phyloP scores from a whole-genome alignment of 2,329 filamentous ascomycete species.

The Aspergillus oerlinghausenensis region DNA sequence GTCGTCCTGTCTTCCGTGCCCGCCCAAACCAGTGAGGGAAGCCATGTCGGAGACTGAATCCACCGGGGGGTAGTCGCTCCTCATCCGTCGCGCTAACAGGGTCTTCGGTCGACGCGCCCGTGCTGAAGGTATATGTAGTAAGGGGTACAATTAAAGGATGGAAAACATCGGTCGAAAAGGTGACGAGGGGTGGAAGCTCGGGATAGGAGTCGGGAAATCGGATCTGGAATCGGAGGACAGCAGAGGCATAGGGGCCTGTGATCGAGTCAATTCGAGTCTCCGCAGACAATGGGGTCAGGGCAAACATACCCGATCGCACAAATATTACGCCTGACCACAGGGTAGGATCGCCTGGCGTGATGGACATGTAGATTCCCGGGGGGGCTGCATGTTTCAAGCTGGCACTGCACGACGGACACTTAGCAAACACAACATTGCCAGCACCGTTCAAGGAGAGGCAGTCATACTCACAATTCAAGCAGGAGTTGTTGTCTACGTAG shows the following conservation, averaged over 20 bases:
- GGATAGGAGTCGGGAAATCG: slow-evolving; percentile 81
- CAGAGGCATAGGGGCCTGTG: slow-evolving; percentile 79
- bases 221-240: slow-evolving; percentile 84
- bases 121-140: slow-evolving; percentile 91
- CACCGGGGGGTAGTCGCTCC: slow-evolving; percentile 77
- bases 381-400: slow-evolving; percentile 78
- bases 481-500: slow-evolving; percentile 72
- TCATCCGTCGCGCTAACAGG: slow-evolving; percentile 80
- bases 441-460: background rate
- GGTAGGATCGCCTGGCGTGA: slow-evolving; percentile 74
- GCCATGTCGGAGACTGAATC: slow-evolving; percentile 84
- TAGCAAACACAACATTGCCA: slow-evolving; percentile 7
- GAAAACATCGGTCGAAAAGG: slow-evolving; percentile 89
- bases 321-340: slow-evolving; percentile 92
- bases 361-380: slow-evolving; percentile 78
- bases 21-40: slow-evolving; percentile 87
- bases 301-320: slow-evolving; percentile 68
- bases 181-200: slow-evolving; percentile 72
- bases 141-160: slow-evolving; percentile 88
- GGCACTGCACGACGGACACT: slow-evolving; percentile 51
- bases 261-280: background rate
- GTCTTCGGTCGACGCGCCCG: slow-evolving; percentile 67
- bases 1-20: slow-evolving; percentile 41
- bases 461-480: slow-evolving; percentile 68
- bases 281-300: background rate